These are phyloP conservation scores for Penicillium frequentans DNA, from an alignment of 2,329 filamentous ascomycete species.

Conservation along the genomic window DNA sequence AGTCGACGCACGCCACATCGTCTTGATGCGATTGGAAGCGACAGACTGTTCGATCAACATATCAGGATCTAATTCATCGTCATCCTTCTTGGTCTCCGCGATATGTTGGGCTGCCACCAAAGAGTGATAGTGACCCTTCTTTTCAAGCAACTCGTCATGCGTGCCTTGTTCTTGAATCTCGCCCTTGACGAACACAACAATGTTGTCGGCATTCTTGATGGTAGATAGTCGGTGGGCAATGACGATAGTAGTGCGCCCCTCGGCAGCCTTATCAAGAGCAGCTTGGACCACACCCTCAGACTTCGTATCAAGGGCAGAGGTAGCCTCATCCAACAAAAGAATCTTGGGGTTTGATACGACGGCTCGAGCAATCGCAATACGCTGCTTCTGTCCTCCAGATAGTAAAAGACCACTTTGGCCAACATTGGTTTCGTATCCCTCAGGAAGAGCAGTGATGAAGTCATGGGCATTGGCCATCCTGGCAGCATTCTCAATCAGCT, in stretches of 20 bases:
- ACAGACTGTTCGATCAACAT: not conserved
- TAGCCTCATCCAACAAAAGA: conserved; percentile 90
- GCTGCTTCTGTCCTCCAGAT: conserved; percentile 94
- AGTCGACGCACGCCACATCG: conserved; percentile 3
- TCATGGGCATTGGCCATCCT: conserved; percentile 93
- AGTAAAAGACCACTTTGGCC: conserved; percentile 90
- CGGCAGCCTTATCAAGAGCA: conserved; percentile 80
- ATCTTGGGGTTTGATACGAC: conserved; percentile 91
- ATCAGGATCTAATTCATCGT: conserved; percentile 14
- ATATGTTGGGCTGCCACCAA: conserved; percentile 89
- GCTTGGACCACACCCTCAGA: conserved; percentile 93
- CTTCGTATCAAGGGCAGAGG: conserved; percentile 88
- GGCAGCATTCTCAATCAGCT: conserved; percentile 76
- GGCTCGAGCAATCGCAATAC: conserved; percentile 89
- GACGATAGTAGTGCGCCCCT: conserved; percentile 89
- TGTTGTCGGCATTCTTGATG: conserved; percentile 91
- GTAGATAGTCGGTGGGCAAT: conserved; percentile 96
- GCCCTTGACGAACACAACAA: conserved; percentile 86
- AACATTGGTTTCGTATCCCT: conserved; percentile 92
- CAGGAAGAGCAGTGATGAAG: conserved; percentile 77
- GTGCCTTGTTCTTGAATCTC: conserved; percentile 90
- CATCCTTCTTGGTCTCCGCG: conserved; percentile 51
- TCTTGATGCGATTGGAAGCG: not conserved
- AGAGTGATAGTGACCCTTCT: conserved; percentile 72
- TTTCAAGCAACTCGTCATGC: conserved; percentile 74